Base-by-base conservation (phyloP, 306 rosid species). In the Dalbergia cochinchinensis region DNA sequence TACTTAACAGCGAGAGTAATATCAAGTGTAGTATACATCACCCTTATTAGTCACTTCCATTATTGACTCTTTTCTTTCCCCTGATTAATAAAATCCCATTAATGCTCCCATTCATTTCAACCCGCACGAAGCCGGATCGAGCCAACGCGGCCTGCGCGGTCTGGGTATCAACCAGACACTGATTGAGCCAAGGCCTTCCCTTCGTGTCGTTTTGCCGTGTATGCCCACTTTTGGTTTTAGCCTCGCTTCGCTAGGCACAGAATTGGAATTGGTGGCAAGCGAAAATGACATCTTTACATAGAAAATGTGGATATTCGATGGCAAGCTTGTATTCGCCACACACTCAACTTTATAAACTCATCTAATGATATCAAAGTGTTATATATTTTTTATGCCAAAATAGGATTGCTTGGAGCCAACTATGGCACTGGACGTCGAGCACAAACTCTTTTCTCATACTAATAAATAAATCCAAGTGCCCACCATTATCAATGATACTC, bases 121-220 rank as follows among this genome's bases (percentile, higher is more conserved):
- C 18, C 5, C 4, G 50, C 64, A 65, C 51, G 20, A 5, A 58
- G 5, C 71, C 14, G 74, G 88, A 78, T 78, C 15, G 76, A 73
- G 86, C 87, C 89, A 88, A 77, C 58, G 78, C 90, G 57, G 6
- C 45, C 20, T 34, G 6, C 9, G 5, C 18, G 31, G 82, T 78
- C 62, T 50, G 82, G 83, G 18, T 57, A 83, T 79, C 78, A 55
- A 64, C 77, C 73, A 39, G 86, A 85, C 95, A 90, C 62, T 60
- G 95, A 92, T 77, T 33, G 88, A 69, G 86, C 80, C 92, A 78
- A 45, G 47, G 78, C 91, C 22, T 41, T 50, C 1, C 6, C 0
- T 34, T 3, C 7, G 66, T 73, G 78, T 85, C 78, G 66, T 73
- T 81, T 73, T 78, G 88, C 47, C 14, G 37, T 35, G 4, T 31